phyloP scores from a whole-genome alignment of 139 green algal species.

The Yamagishiella unicocca region DNA sequence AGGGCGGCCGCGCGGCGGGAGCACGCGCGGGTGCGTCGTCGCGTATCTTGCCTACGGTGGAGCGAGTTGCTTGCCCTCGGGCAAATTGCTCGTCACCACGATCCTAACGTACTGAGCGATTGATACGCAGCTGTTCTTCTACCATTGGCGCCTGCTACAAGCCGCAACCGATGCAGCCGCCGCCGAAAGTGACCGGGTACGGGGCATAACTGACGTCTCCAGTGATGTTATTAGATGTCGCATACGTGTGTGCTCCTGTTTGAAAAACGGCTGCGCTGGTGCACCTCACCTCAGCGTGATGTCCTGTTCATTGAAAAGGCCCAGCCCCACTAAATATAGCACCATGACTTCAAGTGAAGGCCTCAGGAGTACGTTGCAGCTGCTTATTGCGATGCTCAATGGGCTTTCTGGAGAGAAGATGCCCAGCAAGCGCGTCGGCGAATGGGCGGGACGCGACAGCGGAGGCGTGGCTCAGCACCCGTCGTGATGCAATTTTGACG shows the following conservation, averaged over 20 bases:
- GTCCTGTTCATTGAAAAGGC: conserved; percentile 94
- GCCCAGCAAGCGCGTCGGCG: too few species aligned
- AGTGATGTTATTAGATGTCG: background rate
- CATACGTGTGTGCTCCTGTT: background rate
- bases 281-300: conserved; percentile 89
- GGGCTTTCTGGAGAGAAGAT: too few species aligned
- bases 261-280: background rate
- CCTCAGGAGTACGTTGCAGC: too few species aligned
- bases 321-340: conserved; percentile 95
- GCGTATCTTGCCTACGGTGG: background rate
- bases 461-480: too few species aligned
- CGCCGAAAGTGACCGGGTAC: too few species aligned
- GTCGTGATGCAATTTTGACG: too few species aligned
- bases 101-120: too few species aligned
- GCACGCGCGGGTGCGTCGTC: background rate
- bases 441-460: too few species aligned
- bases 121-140: background rate
- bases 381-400: too few species aligned
- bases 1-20: background rate
- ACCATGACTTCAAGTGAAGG: too few species aligned
- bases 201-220: too few species aligned
- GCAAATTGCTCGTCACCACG: too few species aligned
- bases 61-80: background rate
- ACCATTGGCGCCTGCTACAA: background rate
- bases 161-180: background rate